Evolutionary conservation across 1,284 basidiomycete genomes (phyloP).

Genomic region (Leccinum variabile): DNA sequence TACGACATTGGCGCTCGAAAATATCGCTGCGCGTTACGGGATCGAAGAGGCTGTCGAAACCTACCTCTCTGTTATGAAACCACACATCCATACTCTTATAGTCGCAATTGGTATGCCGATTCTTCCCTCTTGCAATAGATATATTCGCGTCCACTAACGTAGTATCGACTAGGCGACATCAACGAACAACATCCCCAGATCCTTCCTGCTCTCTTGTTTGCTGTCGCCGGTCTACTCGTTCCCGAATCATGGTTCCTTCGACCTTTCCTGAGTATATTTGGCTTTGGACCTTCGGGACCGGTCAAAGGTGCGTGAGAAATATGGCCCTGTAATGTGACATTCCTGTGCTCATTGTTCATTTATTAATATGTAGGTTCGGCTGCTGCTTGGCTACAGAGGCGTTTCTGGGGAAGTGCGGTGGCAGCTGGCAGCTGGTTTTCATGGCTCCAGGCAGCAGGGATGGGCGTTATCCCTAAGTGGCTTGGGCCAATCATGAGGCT

Average conservation of each 20-base stretch:
- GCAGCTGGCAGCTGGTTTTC: slow-evolving; percentile 14
- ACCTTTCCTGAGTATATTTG: slow-evolving; percentile 15
- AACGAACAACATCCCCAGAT: slow-evolving; percentile 18
- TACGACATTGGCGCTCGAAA: neutral
- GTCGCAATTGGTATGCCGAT: slow-evolving; percentile 13
- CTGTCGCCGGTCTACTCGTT: slow-evolving; percentile 12
- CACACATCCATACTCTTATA: slow-evolving; percentile 2
- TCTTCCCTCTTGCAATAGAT: too few species aligned
- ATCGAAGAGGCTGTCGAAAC: slow-evolving; percentile 1
- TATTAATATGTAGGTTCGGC: slow-evolving; percentile 8
- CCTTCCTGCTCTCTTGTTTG: slow-evolving; percentile 6
- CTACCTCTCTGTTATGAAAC: slow-evolving; percentile 9
- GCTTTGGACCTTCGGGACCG: slow-evolving; percentile 18
- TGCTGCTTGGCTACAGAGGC: slow-evolving; percentile 15
- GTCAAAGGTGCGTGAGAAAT: slow-evolving; percentile 14
- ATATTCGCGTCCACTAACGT: neutral
- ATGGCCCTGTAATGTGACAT: neutral
- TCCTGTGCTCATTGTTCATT: neutral
- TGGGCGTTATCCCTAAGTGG: slow-evolving; percentile 14
- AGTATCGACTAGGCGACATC: slow-evolving; percentile 16
- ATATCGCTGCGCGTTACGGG: neutral
- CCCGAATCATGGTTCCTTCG: slow-evolving; percentile 18
- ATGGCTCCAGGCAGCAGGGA: slow-evolving; percentile 18
- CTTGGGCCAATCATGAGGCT: neutral
- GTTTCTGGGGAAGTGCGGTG: slow-evolving; percentile 14